Percentiles rank a stretch among this genome's conserved stretches.
Evolutionary conservation across 1,284 basidiomycete species (phyloP).

Genomic region (Irpex sp.): DNA sequence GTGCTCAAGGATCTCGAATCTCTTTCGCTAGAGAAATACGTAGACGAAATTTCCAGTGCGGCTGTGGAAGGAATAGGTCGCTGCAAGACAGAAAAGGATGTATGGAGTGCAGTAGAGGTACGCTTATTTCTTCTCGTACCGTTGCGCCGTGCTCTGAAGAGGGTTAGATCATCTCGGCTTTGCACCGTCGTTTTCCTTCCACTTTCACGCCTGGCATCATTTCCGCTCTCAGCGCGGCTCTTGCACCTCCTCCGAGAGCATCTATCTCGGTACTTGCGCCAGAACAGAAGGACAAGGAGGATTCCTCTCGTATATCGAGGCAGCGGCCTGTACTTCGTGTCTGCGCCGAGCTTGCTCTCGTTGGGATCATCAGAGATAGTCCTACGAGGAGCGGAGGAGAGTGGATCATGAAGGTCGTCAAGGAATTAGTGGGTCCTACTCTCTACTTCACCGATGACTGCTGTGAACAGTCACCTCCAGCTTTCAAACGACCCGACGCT

Average conservation of each 20-base stretch:
- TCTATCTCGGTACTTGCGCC: slow-evolving; percentile 55
- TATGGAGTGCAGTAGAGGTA: slow-evolving; percentile 91
- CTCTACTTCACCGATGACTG: not conserved
- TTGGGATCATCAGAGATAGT: slow-evolving; percentile 75
- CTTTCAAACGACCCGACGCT: slow-evolving; percentile 84
- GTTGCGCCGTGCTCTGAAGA: slow-evolving; percentile 7
- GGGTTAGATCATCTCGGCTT: slow-evolving; percentile 67
- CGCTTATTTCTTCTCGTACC: slow-evolving; percentile 20
- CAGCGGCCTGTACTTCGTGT: slow-evolving; percentile 87
- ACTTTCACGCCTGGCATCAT: slow-evolving; percentile 77
- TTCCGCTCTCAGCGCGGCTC: slow-evolving; percentile 57
- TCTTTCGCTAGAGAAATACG: slow-evolving; percentile 91
- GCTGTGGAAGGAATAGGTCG: slow-evolving; percentile 81
- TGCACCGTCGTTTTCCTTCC: slow-evolving; percentile 86
- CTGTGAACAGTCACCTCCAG: slow-evolving; percentile 35
- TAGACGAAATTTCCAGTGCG: slow-evolving; percentile 91
- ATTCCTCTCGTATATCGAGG: slow-evolving; percentile 72
- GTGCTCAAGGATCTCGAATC: slow-evolving; percentile 89
- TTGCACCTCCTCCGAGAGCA: slow-evolving; percentile 62
- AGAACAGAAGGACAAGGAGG: slow-evolving; percentile 94
- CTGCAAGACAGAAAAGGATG: slow-evolving; percentile 87
- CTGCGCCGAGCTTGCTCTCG: slow-evolving; percentile 85
- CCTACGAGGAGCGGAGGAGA: slow-evolving; percentile 72
- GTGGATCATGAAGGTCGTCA: slow-evolving; percentile 81
- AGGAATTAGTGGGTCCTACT: slow-evolving; percentile 66